Conservation (phyloP, 768 basidiomycete species). For the Amanita thiersii region DNA sequence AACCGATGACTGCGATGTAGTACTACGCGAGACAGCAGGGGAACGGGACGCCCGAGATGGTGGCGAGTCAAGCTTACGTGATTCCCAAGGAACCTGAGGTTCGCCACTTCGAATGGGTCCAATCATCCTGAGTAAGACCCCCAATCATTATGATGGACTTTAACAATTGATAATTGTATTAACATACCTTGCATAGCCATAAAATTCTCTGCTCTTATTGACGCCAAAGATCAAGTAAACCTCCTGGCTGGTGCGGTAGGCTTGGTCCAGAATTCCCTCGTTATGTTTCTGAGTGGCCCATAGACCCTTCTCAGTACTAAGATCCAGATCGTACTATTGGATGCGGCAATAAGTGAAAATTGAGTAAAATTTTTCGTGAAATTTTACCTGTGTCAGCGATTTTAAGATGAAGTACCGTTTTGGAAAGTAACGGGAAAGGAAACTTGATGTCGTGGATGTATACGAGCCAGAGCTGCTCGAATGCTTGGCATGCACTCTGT, state of each 20-base stretch:
- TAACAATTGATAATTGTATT: neutral
- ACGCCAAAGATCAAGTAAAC: slow-evolving; percentile 89
- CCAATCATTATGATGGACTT: neutral
- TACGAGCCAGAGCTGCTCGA: slow-evolving; percentile 62
- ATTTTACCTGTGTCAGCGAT: slow-evolving; percentile 66
- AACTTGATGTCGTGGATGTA: slow-evolving; percentile 78
- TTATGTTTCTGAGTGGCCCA: slow-evolving; percentile 97
- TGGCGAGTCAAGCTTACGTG: slow-evolving; percentile 14
- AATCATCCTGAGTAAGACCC: slow-evolving; percentile 47
- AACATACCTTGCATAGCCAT: slow-evolving; percentile 77
- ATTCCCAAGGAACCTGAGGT: slow-evolving; percentile 50
- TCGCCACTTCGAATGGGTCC: slow-evolving; percentile 51
- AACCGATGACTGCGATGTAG: slow-evolving; percentile 5
- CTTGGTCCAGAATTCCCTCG: slow-evolving; percentile 85
- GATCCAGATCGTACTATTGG: slow-evolving; percentile 63
- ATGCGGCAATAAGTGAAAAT: neutral
- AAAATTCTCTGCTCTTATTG: slow-evolving; percentile 92
- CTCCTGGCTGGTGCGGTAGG: slow-evolving; percentile 83
- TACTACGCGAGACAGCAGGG: slow-evolving; percentile 11
- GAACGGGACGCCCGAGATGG: slow-evolving; percentile 17
- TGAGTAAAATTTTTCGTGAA: neutral
- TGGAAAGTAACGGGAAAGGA: slow-evolving; percentile 72
- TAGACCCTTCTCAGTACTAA: slow-evolving; percentile 67
- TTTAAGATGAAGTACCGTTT: slow-evolving; percentile 91
- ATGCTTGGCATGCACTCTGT: slow-evolving; percentile 18